phyloP scores from a whole-genome alignment of 805 yeast species.

The Candida qinlingensis region DNA sequence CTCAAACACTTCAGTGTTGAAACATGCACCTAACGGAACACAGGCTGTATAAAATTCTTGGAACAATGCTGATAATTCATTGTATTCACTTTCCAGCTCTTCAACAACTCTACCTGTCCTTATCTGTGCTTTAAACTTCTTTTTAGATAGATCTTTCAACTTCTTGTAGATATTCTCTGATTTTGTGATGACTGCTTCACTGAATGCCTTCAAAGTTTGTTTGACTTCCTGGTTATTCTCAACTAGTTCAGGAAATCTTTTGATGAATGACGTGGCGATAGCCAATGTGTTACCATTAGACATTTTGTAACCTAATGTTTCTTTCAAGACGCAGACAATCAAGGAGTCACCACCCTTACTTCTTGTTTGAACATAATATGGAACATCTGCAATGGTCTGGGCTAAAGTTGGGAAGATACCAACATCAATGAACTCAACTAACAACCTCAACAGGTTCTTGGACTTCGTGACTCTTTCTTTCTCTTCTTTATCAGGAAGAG shows the following conservation, averaged over 20 bases:
- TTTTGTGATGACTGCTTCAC: slow-evolving; percentile 36
- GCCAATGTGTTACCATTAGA: slow-evolving; percentile 30
- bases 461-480: slow-evolving; percentile 35
- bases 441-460: slow-evolving; percentile 42
- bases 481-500: slow-evolving; percentile 38
- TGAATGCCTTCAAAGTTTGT: slow-evolving; percentile 35
- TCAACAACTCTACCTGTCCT: slow-evolving; percentile 56
- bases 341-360: slow-evolving; percentile 33
- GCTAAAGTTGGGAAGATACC: slow-evolving; percentile 46
- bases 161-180: slow-evolving; percentile 32
- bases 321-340: slow-evolving; percentile 39
- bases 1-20: slow-evolving; percentile 35
- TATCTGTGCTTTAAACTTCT: slow-evolving; percentile 50
- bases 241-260: slow-evolving; percentile 37
- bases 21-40: slow-evolving; percentile 37
- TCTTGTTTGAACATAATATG: slow-evolving; percentile 36
- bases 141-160: slow-evolving; percentile 31
- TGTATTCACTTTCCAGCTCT: slow-evolving; percentile 33
- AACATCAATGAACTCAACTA: slow-evolving; percentile 52
- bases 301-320: slow-evolving; percentile 37
- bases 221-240: slow-evolving; percentile 24
- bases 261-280: slow-evolving; percentile 44
- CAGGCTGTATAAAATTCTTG: slow-evolving; percentile 41
- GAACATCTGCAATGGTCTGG: slow-evolving; percentile 39
- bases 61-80: slow-evolving; percentile 29